Evolutionary conservation across 371 early-diverging fungal genomes (phyloP).

Genomic region (Basidiobolus meristosporus): DNA sequence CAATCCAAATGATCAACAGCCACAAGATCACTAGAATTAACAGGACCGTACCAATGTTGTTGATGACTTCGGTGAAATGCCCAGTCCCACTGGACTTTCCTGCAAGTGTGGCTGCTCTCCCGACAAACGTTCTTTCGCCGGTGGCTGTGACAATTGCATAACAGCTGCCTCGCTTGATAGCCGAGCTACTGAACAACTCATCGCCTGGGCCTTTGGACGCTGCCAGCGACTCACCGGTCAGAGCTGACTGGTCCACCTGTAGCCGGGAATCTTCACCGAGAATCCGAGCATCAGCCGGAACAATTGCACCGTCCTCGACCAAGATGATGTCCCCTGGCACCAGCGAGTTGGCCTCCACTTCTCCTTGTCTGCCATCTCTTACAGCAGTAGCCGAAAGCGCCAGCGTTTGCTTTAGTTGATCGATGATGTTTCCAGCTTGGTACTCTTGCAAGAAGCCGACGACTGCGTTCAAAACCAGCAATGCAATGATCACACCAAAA

Average conservation of each 20-base stretch:
- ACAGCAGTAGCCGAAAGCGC: slow-evolving; percentile 60
- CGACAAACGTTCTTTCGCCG: slow-evolving; percentile 78
- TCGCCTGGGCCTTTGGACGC: slow-evolving; percentile 55
- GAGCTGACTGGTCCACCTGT: slow-evolving; percentile 81
- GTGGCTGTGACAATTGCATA: slow-evolving; percentile 71
- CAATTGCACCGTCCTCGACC: slow-evolving; percentile 77
- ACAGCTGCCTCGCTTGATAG: slow-evolving; percentile 72
- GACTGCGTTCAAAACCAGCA: slow-evolving; percentile 68
- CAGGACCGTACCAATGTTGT: slow-evolving; percentile 33
- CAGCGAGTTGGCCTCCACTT: slow-evolving; percentile 50
- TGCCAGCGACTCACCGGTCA: slow-evolving; percentile 86
- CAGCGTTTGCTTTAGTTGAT: slow-evolving; percentile 72
- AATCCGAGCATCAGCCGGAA: slow-evolving; percentile 81
- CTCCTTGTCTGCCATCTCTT: slow-evolving; percentile 55
- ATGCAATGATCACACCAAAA: slow-evolving; percentile 64
- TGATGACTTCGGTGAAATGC: slow-evolving; percentile 72
- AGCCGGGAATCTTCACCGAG: slow-evolving; percentile 67
- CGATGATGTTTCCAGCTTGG: slow-evolving; percentile 77
- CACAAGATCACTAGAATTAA: slow-evolving; percentile 10
- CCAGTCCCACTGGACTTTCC: slow-evolving; percentile 55
- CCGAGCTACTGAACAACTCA: slow-evolving; percentile 58
- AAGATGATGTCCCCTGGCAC: slow-evolving; percentile 79
- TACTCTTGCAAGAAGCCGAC: slow-evolving; percentile 82
- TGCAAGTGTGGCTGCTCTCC: slow-evolving; percentile 78
- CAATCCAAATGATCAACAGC: neutral